Percentiles rank a stretch among this genome's conserved stretches.
These are phyloP conservation scores for Carex cristatella DNA, from an alignment of 176 grass and related monocot species.

Conservation along the genomic window DNA sequence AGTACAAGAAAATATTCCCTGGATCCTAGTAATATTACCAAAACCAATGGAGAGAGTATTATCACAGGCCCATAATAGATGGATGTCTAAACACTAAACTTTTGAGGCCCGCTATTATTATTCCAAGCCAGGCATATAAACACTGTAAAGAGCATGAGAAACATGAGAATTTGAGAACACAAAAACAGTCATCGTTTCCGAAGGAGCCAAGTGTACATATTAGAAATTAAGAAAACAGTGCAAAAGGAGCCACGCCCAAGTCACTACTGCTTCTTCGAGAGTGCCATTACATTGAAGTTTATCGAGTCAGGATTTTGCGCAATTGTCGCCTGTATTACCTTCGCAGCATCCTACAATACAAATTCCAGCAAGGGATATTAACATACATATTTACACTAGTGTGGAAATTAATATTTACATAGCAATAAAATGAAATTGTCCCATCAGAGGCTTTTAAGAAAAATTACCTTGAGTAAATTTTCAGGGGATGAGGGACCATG, in stretches of 20 bases:
- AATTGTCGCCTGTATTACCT: constrained; percentile 54
- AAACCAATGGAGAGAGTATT: background rate
- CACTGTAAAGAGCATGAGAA: background rate
- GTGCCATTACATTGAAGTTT: constrained; percentile 86
- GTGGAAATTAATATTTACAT: too few species aligned
- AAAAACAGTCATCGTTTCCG: background rate
- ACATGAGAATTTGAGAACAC: background rate
- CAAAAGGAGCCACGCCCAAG: background rate
- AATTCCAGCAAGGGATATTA: background rate
- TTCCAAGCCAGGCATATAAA: background rate
- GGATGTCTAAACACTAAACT: background rate
- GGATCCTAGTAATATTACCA: background rate
- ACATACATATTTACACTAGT: background rate
- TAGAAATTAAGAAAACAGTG: background rate
- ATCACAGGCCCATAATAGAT: background rate
- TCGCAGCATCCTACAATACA: constrained; percentile 43
- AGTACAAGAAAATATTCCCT: background rate
- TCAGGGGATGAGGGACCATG: constrained; percentile 56
- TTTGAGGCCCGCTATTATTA: background rate
- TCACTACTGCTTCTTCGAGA: constrained; percentile 34
- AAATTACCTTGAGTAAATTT: constrained; percentile 67
- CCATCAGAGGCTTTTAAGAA: background rate
- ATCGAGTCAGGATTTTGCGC: constrained; percentile 42
- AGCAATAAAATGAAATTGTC: background rate
- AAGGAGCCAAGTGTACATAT: background rate